Conservation (phyloP, 495 filamentous ascomycete genomes). For the Lasiosphaeria miniovina region DNA sequence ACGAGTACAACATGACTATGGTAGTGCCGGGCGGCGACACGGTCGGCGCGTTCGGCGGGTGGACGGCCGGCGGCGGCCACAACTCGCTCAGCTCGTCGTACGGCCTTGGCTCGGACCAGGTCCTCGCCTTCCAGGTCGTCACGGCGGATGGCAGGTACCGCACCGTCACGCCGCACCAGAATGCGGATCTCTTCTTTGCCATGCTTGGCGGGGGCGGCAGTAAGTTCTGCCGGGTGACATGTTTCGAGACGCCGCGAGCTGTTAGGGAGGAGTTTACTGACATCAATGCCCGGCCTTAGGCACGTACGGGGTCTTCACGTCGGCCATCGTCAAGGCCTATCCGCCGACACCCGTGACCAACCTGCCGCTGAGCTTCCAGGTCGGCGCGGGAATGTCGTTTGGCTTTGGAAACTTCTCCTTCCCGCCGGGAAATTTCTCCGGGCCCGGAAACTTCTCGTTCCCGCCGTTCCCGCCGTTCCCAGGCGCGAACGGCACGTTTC, state of each 20-base stretch:
- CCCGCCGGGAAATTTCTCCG: constrained; percentile 10
- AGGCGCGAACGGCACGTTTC: constrained; percentile 19
- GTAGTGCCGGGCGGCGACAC: constrained; percentile 43
- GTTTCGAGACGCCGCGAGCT: too few species aligned
- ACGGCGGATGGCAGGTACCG: constrained; percentile 50
- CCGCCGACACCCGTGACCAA: constrained; percentile 30
- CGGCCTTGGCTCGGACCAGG: constrained; percentile 52
- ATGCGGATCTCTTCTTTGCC: constrained; percentile 55
- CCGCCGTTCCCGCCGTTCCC: constrained; percentile 1
- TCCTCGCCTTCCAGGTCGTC: constrained; percentile 51
- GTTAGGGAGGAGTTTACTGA: background rate
- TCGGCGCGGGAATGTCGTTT: background rate
- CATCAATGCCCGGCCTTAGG: constrained; percentile 22
- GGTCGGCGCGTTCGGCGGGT: constrained; percentile 34
- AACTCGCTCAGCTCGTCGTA: constrained; percentile 46
- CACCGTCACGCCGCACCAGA: constrained; percentile 43
- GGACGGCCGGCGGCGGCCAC: constrained; percentile 50
- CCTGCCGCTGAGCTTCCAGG: constrained; percentile 19
- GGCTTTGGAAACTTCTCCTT: constrained; percentile 28
- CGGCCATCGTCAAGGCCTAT: constrained; percentile 42
- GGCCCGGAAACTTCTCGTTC: constrained; percentile 2
- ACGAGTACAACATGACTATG: constrained; percentile 32
- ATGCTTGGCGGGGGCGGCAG: constrained; percentile 50
- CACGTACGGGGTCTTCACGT: constrained; percentile 55
- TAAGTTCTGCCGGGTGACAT: too few species aligned